Evolutionary conservation across 2,329 filamentous ascomycete species (phyloP).

Genomic region (Lithohypha guttulata): DNA sequence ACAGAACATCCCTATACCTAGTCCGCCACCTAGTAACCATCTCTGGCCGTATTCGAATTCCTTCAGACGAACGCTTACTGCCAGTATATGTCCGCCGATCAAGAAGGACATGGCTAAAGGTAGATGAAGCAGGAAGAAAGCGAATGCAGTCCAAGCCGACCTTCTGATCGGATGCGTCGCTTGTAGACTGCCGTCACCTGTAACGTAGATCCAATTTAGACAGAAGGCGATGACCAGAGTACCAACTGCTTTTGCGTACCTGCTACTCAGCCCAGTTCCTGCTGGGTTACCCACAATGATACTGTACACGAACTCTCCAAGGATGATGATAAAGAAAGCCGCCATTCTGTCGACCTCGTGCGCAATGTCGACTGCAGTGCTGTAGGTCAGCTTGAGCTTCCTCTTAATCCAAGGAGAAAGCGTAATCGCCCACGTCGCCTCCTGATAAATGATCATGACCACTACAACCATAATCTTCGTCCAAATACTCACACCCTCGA

Average conservation of each 20-base stretch:
- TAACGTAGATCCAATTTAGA: slow-evolving; percentile 42
- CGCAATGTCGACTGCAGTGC: slow-evolving; percentile 40
- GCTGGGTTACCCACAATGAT: slow-evolving; percentile 40
- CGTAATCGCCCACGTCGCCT: slow-evolving; percentile 35
- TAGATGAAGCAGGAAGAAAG: slow-evolving; percentile 37
- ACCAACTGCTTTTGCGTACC: slow-evolving; percentile 38
- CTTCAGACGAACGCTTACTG: slow-evolving; percentile 30
- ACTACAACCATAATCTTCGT: slow-evolving; percentile 36
- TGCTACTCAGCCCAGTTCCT: slow-evolving; percentile 35
- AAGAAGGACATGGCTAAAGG: slow-evolving; percentile 37
- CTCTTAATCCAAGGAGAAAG: slow-evolving; percentile 37
- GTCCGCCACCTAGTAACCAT: slow-evolving; percentile 40
- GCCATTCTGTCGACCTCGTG: slow-evolving; percentile 43
- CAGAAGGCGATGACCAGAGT: slow-evolving; percentile 41
- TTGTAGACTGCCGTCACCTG: slow-evolving; percentile 37
- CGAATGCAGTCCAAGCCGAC: slow-evolving; percentile 35
- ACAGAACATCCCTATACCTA: slow-evolving; percentile 37
- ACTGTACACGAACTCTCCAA: slow-evolving; percentile 41
- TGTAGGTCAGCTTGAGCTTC: slow-evolving; percentile 34
- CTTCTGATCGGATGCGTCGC: slow-evolving; percentile 37
- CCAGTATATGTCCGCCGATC: slow-evolving; percentile 39
- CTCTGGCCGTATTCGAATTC: slow-evolving; percentile 34
- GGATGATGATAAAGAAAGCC: slow-evolving; percentile 43
- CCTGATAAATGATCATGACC: slow-evolving; percentile 34
- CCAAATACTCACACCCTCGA: slow-evolving; percentile 31